These are phyloP conservation scores for Rhodamnia rubescens DNA, from an alignment of 345 rosid species.

Conservation along the genomic window DNA sequence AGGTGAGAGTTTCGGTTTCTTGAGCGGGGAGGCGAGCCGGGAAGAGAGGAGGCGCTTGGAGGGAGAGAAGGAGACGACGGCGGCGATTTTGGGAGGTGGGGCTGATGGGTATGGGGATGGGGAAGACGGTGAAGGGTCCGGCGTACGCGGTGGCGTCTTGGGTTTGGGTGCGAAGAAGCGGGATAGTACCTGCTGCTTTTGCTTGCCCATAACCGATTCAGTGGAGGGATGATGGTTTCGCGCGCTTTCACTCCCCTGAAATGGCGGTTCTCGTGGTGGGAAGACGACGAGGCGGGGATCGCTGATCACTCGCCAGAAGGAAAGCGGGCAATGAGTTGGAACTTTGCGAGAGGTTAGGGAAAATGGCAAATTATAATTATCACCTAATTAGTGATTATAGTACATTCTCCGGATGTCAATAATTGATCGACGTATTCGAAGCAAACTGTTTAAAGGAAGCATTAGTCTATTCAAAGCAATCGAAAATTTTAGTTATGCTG, in stretches of 20 bases:
- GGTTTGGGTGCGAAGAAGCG: conserved; percentile 84
- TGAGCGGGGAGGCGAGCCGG: conserved; percentile 30
- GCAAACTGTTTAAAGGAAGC: background rate
- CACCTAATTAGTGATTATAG: no score
- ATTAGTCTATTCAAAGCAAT: background rate
- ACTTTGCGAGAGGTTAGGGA: background rate
- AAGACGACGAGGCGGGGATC: background rate
- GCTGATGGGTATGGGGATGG: conserved; percentile 6
- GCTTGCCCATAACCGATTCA: conserved; percentile 41
- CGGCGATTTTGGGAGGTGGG: conserved; percentile 37
- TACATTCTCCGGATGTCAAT: accelerated
- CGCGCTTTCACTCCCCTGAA: conserved; percentile 3
- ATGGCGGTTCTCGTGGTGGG: background rate
- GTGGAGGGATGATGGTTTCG: background rate
- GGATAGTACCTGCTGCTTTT: conserved; percentile 74
- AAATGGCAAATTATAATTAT: background rate
- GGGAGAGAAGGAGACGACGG: conserved; percentile 64
- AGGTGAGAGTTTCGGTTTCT: conserved; percentile 42
- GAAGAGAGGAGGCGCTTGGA: conserved; percentile 62
- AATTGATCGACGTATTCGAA: background rate
- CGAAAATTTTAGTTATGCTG: background rate
- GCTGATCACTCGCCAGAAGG: background rate
- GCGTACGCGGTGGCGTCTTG: conserved; percentile 10
- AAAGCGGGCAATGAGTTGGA: background rate
- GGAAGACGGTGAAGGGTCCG: conserved; percentile 2